A percentile compares a stretch with the other conserved stretches of the same genome.
Conservation (phyloP, 2,329 filamentous ascomycete genomes). For the Fusarium siculi region DNA sequence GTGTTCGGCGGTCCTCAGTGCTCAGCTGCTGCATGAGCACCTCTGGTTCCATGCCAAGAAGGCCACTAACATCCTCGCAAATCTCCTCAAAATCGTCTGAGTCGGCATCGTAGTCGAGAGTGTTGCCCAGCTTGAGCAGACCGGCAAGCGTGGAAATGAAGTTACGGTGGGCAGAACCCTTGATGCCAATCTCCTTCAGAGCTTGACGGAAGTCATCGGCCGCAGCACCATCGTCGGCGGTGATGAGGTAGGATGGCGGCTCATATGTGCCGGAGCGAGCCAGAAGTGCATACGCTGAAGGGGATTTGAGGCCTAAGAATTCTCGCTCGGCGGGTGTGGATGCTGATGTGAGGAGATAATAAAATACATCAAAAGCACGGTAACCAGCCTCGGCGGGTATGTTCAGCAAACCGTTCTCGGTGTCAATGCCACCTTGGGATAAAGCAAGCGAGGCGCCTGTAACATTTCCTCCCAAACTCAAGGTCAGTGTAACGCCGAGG, state of each 20-base stretch:
- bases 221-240: slow-evolving; percentile 89
- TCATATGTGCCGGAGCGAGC: slow-evolving; percentile 86
- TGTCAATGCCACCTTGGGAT: slow-evolving; percentile 89
- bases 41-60: slow-evolving; percentile 89
- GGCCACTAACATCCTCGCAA: slow-evolving; percentile 87
- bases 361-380: slow-evolving; percentile 97
- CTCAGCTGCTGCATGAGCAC: slow-evolving; percentile 81
- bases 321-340: slow-evolving; percentile 90
- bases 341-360: slow-evolving; percentile 92
- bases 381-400: slow-evolving; percentile 84
- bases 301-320: slow-evolving; percentile 81
- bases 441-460: slow-evolving; percentile 80
- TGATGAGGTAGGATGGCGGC: slow-evolving; percentile 88
- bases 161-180: slow-evolving; percentile 82
- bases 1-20: slow-evolving; percentile 82
- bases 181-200: slow-evolving; percentile 92
- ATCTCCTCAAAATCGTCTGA: slow-evolving; percentile 85
- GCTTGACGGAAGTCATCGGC: slow-evolving; percentile 92
- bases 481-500: slow-evolving; percentile 81
- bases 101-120: slow-evolving; percentile 84
- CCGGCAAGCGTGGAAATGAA: slow-evolving; percentile 88
- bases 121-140: slow-evolving; percentile 90
- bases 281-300: slow-evolving; percentile 81
- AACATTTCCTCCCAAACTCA: slow-evolving; percentile 83
- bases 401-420: slow-evolving; percentile 79